Conservation (phyloP, 352 stramenopile species). For the Globisporangium spiculum region DNA sequence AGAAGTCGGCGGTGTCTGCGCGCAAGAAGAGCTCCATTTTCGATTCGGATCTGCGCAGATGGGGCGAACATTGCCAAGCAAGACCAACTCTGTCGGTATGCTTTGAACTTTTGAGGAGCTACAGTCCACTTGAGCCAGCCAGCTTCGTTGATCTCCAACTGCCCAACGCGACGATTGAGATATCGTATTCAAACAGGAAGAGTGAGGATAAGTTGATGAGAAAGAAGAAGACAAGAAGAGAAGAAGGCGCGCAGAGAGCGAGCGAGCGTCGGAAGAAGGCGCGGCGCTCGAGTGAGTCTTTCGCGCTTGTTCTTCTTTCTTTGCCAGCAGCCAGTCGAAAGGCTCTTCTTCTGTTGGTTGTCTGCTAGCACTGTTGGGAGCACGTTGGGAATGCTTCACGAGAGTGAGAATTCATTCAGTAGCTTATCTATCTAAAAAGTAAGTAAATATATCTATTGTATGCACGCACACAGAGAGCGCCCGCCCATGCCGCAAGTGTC, state of each 20-base stretch:
- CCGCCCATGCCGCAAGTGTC: not conserved
- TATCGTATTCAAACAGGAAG: not conserved
- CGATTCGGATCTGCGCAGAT: not conserved
- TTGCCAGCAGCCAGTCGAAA: not conserved
- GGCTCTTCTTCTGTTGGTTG: not conserved
- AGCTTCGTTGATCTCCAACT: not conserved
- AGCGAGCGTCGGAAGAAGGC: slow-evolving; percentile 11
- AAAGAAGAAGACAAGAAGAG: not conserved
- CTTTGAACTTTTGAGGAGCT: not conserved
- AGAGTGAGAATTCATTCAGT: not conserved
- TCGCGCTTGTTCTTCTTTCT: not conserved
- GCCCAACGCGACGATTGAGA: too few relatives aligned
- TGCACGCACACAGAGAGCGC: not conserved
- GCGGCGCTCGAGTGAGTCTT: not conserved
- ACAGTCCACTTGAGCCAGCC: not conserved
- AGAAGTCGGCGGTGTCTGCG: not conserved
- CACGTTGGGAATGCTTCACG: not conserved
- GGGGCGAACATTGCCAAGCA: not conserved
- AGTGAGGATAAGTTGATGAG: not conserved
- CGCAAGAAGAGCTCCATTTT: slow-evolving; percentile 1
- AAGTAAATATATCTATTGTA: not conserved
- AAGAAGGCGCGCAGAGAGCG: not conserved
- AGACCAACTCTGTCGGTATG: not conserved
- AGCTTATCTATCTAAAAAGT: slow-evolving; percentile 4
- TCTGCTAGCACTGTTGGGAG: not conserved